Conservation (phyloP, 2,329 filamentous ascomycete genomes). For the Trichoderma pleuroti region DNA sequence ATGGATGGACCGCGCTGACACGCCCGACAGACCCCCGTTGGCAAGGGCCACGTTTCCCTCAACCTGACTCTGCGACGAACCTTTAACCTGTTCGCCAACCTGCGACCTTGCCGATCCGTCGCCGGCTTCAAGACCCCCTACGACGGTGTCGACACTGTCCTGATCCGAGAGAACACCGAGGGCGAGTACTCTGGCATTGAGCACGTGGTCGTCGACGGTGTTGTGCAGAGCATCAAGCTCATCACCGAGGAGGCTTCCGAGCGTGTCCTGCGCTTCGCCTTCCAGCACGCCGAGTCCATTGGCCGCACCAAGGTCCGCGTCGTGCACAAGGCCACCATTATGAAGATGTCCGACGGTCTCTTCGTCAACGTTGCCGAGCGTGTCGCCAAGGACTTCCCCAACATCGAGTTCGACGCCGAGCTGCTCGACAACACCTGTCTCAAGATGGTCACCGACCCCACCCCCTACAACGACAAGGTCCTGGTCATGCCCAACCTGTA, state of each 20-base stretch:
- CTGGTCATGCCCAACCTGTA: constrained; percentile 98
- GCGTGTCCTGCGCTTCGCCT: constrained; percentile 93
- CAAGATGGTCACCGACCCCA: constrained; percentile 95
- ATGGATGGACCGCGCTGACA: neutral
- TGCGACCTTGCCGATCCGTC: constrained; percentile 95
- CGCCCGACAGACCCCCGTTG: constrained; percentile 72
- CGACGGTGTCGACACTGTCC: constrained; percentile 91
- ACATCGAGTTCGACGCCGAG: constrained; percentile 95
- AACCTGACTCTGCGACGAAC: constrained; percentile 98
- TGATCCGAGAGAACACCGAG: constrained; percentile 99
- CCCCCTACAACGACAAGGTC: constrained; percentile 98
- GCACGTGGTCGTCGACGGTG: constrained; percentile 95
- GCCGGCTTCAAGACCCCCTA: constrained; percentile 98
- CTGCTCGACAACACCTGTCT: constrained; percentile 98
- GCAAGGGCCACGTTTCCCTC: constrained; percentile 98
- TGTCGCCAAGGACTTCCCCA: constrained; percentile 91
- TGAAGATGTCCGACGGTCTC: constrained; percentile 99
- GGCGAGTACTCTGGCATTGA: constrained; percentile 99
- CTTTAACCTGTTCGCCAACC: constrained; percentile 99
- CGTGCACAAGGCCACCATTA: constrained; percentile 99
- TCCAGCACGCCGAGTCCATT: constrained; percentile 93
- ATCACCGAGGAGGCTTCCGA: constrained; percentile 94
- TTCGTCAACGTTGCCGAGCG: constrained; percentile 86
- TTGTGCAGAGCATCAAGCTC: constrained; percentile 99
- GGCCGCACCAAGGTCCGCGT: constrained; percentile 96